These are phyloP conservation scores for Echinochloa phyllopogon DNA, from an alignment of 176 grass and related monocot species.

Conservation along the genomic window DNA sequence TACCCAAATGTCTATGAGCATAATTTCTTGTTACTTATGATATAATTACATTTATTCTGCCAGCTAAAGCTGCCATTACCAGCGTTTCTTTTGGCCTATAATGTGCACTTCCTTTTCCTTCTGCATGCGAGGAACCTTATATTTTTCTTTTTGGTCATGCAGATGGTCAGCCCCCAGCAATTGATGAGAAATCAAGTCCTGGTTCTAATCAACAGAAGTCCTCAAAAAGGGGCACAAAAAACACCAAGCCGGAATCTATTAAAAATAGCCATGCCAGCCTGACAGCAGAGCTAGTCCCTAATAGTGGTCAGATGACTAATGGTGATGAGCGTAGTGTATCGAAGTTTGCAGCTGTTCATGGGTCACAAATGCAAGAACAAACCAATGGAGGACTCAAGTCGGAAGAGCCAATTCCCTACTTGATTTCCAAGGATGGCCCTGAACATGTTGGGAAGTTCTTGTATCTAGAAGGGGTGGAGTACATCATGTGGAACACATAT, in stretches of 20 bases:
- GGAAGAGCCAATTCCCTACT: constrained; percentile 58
- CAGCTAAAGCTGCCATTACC: neutral
- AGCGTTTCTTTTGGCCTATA: constrained; percentile 23
- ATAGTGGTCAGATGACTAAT: constrained; percentile 33
- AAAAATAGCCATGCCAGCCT: constrained; percentile 42
- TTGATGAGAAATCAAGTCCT: constrained; percentile 53
- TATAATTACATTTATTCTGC: neutral
- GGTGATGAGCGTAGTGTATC: constrained; percentile 47
- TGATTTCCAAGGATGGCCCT: constrained; percentile 59
- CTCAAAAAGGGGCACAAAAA: constrained; percentile 56
- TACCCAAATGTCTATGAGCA: neutral
- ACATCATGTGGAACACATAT: constrained; percentile 99
- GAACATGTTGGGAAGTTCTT: constrained; percentile 97
- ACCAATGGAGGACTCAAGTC: constrained; percentile 38
- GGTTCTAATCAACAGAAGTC: constrained; percentile 50
- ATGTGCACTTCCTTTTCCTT: neutral
- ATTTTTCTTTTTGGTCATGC: constrained; percentile 33
- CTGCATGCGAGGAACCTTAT: neutral
- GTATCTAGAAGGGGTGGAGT: constrained; percentile 96
- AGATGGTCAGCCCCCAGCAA: constrained; percentile 88
- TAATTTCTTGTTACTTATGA: neutral
- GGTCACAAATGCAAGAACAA: constrained; percentile 50
- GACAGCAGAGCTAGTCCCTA: constrained; percentile 38
- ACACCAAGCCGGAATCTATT: constrained; percentile 41
- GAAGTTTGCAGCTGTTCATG: constrained; percentile 51